These are phyloP conservation scores for Telopea speciosissima DNA, from an alignment of 177 flowering plant genomes.

Conservation along the genomic window DNA sequence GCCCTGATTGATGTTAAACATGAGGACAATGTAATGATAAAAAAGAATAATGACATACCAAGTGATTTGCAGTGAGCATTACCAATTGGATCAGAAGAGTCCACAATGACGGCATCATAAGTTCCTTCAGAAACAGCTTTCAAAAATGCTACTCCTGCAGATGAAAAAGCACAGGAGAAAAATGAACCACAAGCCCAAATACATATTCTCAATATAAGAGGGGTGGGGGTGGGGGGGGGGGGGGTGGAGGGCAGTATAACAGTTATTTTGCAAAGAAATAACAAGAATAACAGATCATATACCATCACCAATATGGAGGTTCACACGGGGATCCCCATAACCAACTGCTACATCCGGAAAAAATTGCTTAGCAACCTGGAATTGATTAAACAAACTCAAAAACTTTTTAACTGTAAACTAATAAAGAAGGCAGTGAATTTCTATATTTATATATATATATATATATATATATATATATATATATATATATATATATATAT, in stretches of 20 bases:
- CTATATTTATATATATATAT: no score
- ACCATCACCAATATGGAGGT: conserved; percentile 92
- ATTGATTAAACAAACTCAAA: conserved; percentile 2
- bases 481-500: no score
- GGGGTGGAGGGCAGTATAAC: no score
- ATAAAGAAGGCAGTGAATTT: background rate
- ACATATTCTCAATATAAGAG: background rate
- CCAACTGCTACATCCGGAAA: conserved; percentile 93
- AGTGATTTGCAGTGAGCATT: background rate
- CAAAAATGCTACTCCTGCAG: conserved; percentile 88
- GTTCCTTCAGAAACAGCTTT: conserved; percentile 82
- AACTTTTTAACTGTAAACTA: background rate
- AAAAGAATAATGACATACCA: background rate
- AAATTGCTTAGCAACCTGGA: conserved; percentile 81
- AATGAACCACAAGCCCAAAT: background rate
- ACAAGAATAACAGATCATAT: conserved; percentile 20
- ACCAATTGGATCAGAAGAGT: conserved; percentile 99
- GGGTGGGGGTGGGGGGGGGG: background rate
- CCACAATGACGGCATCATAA: conserved; percentile 97
- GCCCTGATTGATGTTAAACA: conserved; percentile 45
- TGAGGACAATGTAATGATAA: background rate
- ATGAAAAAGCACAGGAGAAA: background rate
- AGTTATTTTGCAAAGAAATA: background rate
- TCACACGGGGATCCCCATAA: conserved; percentile 86
- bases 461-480: no score